A percentile compares a stretch with the other conserved stretches of the same genome.
These are phyloP conservation scores for Triticum urartu DNA, from an alignment of 176 grass and related monocot species.

Conservation along the genomic window DNA sequence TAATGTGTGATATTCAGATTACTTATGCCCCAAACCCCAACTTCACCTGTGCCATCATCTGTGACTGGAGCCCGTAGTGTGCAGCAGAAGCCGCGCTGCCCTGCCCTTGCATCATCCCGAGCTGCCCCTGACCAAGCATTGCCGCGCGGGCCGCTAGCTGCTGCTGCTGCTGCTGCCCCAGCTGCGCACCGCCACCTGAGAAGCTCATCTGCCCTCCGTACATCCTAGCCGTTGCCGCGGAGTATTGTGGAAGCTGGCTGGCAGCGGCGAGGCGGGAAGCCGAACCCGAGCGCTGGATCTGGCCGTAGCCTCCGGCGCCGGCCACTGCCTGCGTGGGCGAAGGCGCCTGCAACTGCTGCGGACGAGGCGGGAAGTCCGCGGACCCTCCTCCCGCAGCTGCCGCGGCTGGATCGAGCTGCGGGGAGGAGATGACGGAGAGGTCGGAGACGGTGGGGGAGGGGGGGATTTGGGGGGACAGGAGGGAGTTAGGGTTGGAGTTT, in stretches of 20 bases:
- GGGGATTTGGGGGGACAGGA: slow-evolving; percentile 55
- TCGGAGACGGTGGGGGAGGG: slow-evolving; percentile 66
- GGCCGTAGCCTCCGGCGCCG: slow-evolving; percentile 37
- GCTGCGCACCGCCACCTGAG: slow-evolving; percentile 47
- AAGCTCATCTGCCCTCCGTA: slow-evolving; percentile 84
- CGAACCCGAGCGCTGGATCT: slow-evolving; percentile 57
- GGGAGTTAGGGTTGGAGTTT: slow-evolving; percentile 58
- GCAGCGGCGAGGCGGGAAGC: slow-evolving; percentile 37
- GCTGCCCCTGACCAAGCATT: slow-evolving; percentile 70
- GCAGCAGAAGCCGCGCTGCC: slow-evolving; percentile 45
- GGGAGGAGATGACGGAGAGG: slow-evolving; percentile 55
- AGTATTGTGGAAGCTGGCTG: slow-evolving; percentile 56
- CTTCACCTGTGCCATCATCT: slow-evolving; percentile 84
- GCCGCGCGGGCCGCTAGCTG: slow-evolving; percentile 59
- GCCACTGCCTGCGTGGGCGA: slow-evolving; percentile 49
- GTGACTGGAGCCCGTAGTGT: slow-evolving; percentile 73
- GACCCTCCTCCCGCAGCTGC: slow-evolving; percentile 29
- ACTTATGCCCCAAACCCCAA: background rate
- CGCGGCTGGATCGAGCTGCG: slow-evolving; percentile 51
- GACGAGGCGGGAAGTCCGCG: slow-evolving; percentile 47
- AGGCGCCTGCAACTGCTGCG: slow-evolving; percentile 59
- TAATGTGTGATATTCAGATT: background rate
- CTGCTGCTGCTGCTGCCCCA: slow-evolving; percentile 61
- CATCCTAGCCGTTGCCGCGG: slow-evolving; percentile 63
- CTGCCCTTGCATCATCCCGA: slow-evolving; percentile 73